Percentiles rank a stretch among this genome's conserved stretches.
Evolutionary conservation across 331 rosid species (phyloP).

Genomic region (Malus hybrid): DNA sequence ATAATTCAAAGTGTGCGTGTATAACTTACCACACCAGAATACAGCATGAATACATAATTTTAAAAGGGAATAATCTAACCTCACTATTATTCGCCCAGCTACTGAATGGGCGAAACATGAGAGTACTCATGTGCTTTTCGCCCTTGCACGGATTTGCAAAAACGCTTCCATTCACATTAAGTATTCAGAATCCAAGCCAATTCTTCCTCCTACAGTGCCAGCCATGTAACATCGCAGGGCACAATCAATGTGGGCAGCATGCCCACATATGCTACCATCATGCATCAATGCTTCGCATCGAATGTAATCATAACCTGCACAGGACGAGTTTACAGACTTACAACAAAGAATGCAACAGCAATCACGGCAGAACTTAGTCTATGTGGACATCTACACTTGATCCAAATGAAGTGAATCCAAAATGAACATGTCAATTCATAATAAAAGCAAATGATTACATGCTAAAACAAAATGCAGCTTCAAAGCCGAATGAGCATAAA

Average conservation of each 20-base stretch:
- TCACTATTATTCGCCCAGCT: slow-evolving; percentile 94
- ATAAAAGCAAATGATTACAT: slow-evolving; percentile 34
- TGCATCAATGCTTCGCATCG: slow-evolving; percentile 38
- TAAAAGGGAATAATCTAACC: slow-evolving; percentile 40
- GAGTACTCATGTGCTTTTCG: slow-evolving; percentile 83
- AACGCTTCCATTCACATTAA: slow-evolving; percentile 72
- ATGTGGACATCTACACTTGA: no score
- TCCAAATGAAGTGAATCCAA: no score
- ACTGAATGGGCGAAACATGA: slow-evolving; percentile 91
- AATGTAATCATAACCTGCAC: slow-evolving; percentile 59
- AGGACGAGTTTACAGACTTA: slow-evolving; percentile 38
- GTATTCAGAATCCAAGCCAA: no score
- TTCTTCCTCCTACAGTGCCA: no score
- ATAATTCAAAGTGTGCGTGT: not conserved
- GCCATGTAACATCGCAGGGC: no score
- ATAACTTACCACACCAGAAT: not conserved
- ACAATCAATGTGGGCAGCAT: no score
- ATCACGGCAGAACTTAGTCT: slow-evolving; percentile 64
- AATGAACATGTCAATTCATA: no score
- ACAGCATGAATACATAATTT: not conserved
- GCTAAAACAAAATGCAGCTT: no score
- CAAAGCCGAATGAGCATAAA: no score
- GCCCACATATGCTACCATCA: slow-evolving; percentile 49
- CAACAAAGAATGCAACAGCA: slow-evolving; percentile 81
- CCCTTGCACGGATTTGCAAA: slow-evolving; percentile 96